phyloP scores from a whole-genome alignment of 140 eudicot genomes.

The Senecio squalidus region DNA sequence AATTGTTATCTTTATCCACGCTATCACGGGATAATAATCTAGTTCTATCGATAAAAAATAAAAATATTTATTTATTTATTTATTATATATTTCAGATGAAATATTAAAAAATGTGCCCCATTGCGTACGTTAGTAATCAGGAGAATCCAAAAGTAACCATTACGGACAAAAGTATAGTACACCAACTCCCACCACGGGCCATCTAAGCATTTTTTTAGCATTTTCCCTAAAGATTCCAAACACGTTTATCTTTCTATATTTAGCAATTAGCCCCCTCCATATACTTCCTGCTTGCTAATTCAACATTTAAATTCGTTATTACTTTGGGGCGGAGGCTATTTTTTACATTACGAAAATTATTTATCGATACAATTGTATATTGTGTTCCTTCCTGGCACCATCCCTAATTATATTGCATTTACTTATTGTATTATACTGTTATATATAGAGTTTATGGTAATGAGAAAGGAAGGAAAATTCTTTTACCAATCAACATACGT shows the following conservation, averaged over 20 bases:
- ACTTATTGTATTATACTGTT: too few relatives aligned
- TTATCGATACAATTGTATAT: too few relatives aligned
- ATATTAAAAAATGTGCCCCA: neutral
- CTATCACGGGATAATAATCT: too few relatives aligned
- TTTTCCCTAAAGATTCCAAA: conserved; percentile 13
- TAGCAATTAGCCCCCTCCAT: neutral
- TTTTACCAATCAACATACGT: too few relatives aligned
- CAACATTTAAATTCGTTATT: neutral
- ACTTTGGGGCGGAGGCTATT: too few relatives aligned
- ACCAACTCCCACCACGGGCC: conserved; percentile 19
- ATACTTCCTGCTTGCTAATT: neutral
- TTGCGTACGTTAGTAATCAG: conserved; percentile 26
- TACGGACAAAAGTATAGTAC: conserved; percentile 8
- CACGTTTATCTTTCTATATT: neutral
- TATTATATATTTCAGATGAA: neutral
- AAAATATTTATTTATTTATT: too few relatives aligned
- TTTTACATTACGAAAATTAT: neutral
- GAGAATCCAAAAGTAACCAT: conserved; percentile 12
- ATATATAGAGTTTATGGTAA: too few relatives aligned
- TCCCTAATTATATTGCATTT: too few relatives aligned
- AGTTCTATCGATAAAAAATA: too few relatives aligned
- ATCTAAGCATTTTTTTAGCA: conserved; percentile 7
- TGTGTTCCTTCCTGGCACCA: too few relatives aligned
- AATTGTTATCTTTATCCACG: too few relatives aligned
- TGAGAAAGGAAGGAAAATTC: too few relatives aligned